phyloP scores from a whole-genome alignment of 371 early-diverging fungal genomes.

The Nosema muscidifuracis region DNA sequence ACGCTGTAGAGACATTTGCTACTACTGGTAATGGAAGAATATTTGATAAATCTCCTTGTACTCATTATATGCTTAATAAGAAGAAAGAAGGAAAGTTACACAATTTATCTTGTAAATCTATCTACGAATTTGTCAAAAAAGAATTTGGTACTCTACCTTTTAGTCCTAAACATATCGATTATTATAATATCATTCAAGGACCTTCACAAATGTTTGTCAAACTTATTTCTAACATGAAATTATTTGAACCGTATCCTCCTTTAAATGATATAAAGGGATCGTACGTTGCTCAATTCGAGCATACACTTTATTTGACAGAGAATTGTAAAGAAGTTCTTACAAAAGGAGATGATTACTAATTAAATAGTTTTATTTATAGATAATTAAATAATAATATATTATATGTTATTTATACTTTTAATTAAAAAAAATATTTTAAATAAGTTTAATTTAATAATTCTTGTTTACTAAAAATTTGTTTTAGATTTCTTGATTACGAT shows the following conservation, averaged over 20 bases:
- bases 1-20: constrained; percentile 98
- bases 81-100: constrained; percentile 11
- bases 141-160: constrained; percentile 91
- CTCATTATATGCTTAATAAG: constrained; percentile 75
- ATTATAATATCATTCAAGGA: constrained; percentile 76
- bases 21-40: constrained; percentile 89
- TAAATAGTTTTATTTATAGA: not conserved
- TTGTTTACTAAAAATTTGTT: not conserved
- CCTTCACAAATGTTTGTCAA: constrained; percentile 68
- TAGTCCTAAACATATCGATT: constrained; percentile 88
- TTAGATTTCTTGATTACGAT: no score
- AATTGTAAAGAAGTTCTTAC: constrained; percentile 81
- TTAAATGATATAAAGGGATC: constrained; percentile 78
- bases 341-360: constrained; percentile 67
- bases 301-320: constrained; percentile 85
- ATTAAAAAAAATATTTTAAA: no score
- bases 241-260: constrained; percentile 84
- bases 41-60: constrained; percentile 79
- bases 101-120: constrained; percentile 71
- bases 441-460: not conserved
- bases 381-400: no score
- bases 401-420: no score
- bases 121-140: constrained; percentile 77
- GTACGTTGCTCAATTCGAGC: constrained; percentile 94
- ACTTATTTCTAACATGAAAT: constrained; percentile 74